Evolutionary conservation across 345 rosid genomes (phyloP).

Genomic region (Linum tenue): DNA sequence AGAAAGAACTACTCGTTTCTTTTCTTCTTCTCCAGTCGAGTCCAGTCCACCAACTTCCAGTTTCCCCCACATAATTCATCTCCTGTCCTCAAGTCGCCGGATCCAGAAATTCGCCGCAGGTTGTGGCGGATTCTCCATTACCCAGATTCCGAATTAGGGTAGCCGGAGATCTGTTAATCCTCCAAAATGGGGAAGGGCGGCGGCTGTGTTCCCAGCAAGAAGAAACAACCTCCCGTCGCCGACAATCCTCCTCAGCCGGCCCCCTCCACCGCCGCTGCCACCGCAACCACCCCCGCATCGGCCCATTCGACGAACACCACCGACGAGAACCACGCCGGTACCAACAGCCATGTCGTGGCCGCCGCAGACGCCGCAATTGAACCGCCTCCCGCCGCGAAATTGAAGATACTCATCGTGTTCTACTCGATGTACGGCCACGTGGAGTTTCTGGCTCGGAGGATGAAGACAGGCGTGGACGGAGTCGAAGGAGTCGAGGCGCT

Average conservation of each 20-base stretch:
- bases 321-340: neutral
- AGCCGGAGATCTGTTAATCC: neutral
- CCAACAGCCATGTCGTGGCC: neutral
- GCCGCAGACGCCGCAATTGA: neutral
- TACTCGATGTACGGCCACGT: slow-evolving; percentile 81
- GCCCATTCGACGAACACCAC: neutral
- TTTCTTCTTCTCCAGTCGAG: neutral
- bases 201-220: slow-evolving; percentile 2
- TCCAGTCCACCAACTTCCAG: neutral
- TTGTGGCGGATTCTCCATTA: neutral
- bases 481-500: slow-evolving; percentile 50
- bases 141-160: neutral
- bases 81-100: neutral
- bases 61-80: neutral
- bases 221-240: neutral
- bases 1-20: neutral
- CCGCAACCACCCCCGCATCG: neutral
- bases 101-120: neutral
- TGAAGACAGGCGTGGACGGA: slow-evolving; percentile 60
- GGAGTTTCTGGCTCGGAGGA: slow-evolving; percentile 51
- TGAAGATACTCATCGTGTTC: slow-evolving; percentile 41
- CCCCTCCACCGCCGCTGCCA: neutral
- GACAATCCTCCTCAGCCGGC: neutral
- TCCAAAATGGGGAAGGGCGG: slow-evolving; percentile 2
- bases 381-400: slow-evolving; percentile 1